These are phyloP conservation scores for Clarireedia monteithiana DNA, from an alignment of 2,329 filamentous ascomycete species.

Conservation along the genomic window DNA sequence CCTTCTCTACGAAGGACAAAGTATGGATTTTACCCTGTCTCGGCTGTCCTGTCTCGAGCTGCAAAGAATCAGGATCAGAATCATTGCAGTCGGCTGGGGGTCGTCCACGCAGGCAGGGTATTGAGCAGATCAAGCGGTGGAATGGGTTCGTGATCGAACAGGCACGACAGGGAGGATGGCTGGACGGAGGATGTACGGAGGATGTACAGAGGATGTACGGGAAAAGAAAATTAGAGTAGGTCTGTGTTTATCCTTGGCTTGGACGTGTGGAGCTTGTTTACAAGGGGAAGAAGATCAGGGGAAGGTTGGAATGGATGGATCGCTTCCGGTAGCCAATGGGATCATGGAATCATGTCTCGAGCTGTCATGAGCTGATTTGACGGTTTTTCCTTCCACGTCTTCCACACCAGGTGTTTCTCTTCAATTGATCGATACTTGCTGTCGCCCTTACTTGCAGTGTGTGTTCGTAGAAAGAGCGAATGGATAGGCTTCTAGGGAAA, in stretches of 20 bases:
- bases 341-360: not conserved
- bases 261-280: not conserved
- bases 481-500: too few relatives aligned
- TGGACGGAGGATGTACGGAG: not conserved
- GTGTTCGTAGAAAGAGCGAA: too few relatives aligned
- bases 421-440: too few relatives aligned
- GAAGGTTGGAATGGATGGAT: not conserved
- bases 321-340: not conserved
- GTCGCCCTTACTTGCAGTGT: too few relatives aligned
- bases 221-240: not conserved
- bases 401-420: not conserved
- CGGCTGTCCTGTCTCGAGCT: constrained; percentile 3
- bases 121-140: not conserved
- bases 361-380: too few relatives aligned
- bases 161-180: too few relatives aligned
- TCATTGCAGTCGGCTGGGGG: not conserved
- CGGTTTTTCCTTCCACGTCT: not conserved
- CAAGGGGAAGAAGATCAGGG: constrained; percentile 4
- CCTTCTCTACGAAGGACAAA: not conserved
- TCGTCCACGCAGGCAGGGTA: not conserved
- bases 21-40: not conserved
- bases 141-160: not conserved
- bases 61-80: not conserved
- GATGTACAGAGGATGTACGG: not conserved
- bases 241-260: not conserved